Conservation (phyloP, 2,329 filamentous ascomycete species). For the Trichophaea hybrida region DNA sequence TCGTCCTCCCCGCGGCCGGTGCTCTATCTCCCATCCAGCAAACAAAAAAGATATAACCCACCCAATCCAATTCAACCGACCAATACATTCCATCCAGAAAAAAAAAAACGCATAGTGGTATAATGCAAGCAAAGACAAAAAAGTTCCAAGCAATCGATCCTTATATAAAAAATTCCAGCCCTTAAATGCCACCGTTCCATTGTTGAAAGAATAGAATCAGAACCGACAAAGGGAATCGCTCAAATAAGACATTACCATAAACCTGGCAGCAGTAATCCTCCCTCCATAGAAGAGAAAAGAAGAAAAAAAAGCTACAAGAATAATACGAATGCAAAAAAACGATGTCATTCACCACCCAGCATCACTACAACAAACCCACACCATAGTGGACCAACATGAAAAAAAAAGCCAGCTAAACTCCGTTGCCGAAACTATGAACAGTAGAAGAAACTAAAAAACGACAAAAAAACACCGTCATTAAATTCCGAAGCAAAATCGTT, state of each 20-base stretch:
- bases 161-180: neutral
- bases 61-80: neutral
- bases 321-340: neutral
- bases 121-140: neutral
- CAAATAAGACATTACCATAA: neutral
- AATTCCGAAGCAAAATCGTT: slow-evolving; percentile 4
- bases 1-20: no score
- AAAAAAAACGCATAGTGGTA: slow-evolving; percentile 5
- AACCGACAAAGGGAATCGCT: neutral
- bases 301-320: neutral
- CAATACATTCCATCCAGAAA: slow-evolving; percentile 10
- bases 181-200: neutral
- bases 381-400: neutral
- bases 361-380: neutral
- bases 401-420: slow-evolving; percentile 22
- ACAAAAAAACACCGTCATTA: slow-evolving; percentile 20
- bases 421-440: slow-evolving; percentile 22
- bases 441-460: slow-evolving; percentile 11
- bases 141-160: neutral
- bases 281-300: neutral
- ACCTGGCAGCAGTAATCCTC: neutral
- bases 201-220: neutral
- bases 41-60: neutral
- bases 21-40: no score
- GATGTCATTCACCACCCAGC: neutral